Evolutionary conservation across 352 stramenopile genomes (phyloP), one percentile per base, ranked within the genome.

Genomic region (Saprolegnia parasitica): DNA sequence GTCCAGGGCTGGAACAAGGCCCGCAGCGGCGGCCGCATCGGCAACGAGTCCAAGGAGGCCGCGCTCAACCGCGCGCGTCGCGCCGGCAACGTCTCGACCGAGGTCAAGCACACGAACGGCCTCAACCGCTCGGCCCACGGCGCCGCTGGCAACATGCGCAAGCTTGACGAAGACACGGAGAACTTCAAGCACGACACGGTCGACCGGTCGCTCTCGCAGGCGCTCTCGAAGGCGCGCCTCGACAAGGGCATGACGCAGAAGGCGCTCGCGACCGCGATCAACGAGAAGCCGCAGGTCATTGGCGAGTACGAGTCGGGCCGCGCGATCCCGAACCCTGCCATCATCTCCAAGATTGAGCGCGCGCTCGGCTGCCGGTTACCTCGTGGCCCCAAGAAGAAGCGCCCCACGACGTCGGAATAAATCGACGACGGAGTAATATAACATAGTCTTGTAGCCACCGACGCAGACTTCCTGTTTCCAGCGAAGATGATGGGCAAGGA

Each of bases 211-310:
- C 75, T 97, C 23, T 91, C 87, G 50, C 84, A 98, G 78, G 91
- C 95, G 18, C 91, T 99, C 26, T 90, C 96, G 80, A 96, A 99
- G 78, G 97, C 96, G 23, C 92, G 97, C 18, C 95, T 86, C 67
- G 96, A 91, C 18, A 99, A 99, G 80, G 98, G 98, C 81, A 96
- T 99, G 90, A 98, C 96, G 24, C 97, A 99, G 85, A 99, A 99
- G 76, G 87, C 98, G 68, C 81, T 99, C 50, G 97, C 93, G 10
- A 98, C 96, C 11, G 75, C 82, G 55, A 96, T 98, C 70, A 97
- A 97, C 75, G 91, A 97, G 74, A 99, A 99, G 77, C 96, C 96
- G 45, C 96, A 99, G 77, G 84, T 99, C 16, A 95, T 99, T 40
- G 93, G 86, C 37, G 91, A 99, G 74, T 99, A 99, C 79, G 97